Evolutionary conservation across 2,329 filamentous ascomycete species (phyloP).

Genomic region (Chaetomium sp.): DNA sequence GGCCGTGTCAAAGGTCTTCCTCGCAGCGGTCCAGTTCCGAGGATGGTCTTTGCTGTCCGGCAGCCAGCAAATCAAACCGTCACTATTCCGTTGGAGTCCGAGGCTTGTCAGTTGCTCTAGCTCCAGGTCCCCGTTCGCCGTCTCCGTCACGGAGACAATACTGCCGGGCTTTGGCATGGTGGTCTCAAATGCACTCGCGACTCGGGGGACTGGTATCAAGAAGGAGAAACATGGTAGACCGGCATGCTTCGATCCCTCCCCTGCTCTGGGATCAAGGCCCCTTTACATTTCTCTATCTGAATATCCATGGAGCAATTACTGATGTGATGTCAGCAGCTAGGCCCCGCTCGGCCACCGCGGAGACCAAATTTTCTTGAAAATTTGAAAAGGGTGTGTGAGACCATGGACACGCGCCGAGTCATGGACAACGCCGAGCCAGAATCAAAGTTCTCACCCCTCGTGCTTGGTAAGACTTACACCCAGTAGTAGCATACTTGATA

Average conservation of each 20-base stretch:
- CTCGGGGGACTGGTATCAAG: no score
- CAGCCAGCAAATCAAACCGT: neutral
- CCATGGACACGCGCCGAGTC: no score
- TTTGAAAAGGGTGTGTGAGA: no score
- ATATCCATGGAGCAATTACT: no score
- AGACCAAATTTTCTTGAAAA: no score
- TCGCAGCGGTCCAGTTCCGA: neutral
- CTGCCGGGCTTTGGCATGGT: neutral
- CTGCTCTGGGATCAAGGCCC: no score
- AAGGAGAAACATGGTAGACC: no score
- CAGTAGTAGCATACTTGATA: neutral
- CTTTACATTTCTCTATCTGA: no score
- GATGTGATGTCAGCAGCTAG: no score
- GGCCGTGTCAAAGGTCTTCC: neutral
- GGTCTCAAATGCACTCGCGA: neutral
- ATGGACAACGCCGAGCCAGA: neutral
- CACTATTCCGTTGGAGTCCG: neutral
- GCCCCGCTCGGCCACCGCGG: no score
- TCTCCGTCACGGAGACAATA: neutral
- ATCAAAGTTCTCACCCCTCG: neutral
- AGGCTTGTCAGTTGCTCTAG: neutral
- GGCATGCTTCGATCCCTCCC: no score
- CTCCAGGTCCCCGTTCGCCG: neutral
- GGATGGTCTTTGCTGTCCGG: slow-evolving; percentile 3
- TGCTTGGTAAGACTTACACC: neutral